Conservation (phyloP, 1,284 basidiomycete species). For the Ustilago loliicola region DNA sequence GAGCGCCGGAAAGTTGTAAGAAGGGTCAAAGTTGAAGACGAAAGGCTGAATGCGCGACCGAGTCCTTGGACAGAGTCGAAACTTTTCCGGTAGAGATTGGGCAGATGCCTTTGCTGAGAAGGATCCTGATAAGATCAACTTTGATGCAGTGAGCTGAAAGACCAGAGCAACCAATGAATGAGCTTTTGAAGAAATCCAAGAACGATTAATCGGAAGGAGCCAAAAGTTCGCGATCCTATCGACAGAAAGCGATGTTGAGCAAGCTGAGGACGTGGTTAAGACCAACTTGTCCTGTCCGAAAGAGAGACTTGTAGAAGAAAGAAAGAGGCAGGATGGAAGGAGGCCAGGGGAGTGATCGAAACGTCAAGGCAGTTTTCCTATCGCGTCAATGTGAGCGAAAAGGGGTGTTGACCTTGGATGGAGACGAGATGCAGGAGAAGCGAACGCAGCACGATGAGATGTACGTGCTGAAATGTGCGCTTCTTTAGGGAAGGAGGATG, state of each 20-base stretch:
- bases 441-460: constrained; percentile 13
- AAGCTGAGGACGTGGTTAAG: not conserved
- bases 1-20: not conserved
- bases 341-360: not conserved
- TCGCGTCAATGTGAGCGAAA: constrained; percentile 22
- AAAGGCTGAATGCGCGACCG: constrained; percentile 22
- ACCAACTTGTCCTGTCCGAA: no score
- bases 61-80: constrained; percentile 4
- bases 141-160: constrained; percentile 11
- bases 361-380: constrained; percentile 12
- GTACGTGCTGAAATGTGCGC: constrained; percentile 23
- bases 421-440: constrained; percentile 9
- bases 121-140: not conserved
- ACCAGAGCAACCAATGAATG: constrained; percentile 1
- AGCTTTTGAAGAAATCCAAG: not conserved
- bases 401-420: not conserved
- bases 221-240: not conserved
- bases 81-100: constrained; percentile 26
- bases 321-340: not conserved
- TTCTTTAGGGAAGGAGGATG: constrained; percentile 9
- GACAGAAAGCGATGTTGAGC: not conserved
- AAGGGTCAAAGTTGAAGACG: constrained; percentile 6
- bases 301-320: not conserved
- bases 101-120: constrained; percentile 23
- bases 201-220: not conserved